Percentiles rank a stretch among this genome's conserved stretches.
These are phyloP conservation scores for Lupinus albus DNA, from an alignment of 306 rosid species.

Conservation along the genomic window DNA sequence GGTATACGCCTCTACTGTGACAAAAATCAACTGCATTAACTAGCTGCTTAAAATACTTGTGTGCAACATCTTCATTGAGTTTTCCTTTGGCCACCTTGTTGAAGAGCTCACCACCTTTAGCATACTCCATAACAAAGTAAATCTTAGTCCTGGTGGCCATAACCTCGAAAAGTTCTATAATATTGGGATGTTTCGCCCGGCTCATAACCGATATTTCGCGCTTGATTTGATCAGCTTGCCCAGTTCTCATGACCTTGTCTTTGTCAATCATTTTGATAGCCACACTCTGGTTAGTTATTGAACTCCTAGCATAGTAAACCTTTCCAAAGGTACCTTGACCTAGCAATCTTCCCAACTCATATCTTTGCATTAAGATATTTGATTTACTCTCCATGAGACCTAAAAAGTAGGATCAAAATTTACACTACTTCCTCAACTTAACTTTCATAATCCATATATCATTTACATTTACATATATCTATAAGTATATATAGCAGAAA, in stretches of 20 bases:
- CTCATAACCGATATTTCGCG: slow-evolving; percentile 81
- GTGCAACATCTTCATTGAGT: slow-evolving; percentile 62
- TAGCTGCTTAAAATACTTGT: slow-evolving; percentile 75
- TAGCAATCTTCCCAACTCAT: slow-evolving; percentile 77
- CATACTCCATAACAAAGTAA: slow-evolving; percentile 82
- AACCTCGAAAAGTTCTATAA: slow-evolving; percentile 77
- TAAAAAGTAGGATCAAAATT: slow-evolving; percentile 31
- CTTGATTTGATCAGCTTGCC: slow-evolving; percentile 65
- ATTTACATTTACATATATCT: slow-evolving; percentile 40
- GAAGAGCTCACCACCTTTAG: slow-evolving; percentile 91
- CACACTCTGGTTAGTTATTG: slow-evolving; percentile 65
- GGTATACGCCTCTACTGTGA: slow-evolving; percentile 89
- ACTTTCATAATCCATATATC: slow-evolving; percentile 30
- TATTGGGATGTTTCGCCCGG: slow-evolving; percentile 75
- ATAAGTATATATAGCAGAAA: slow-evolving; percentile 23
- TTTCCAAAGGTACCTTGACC: slow-evolving; percentile 89
- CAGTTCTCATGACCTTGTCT: slow-evolving; percentile 61
- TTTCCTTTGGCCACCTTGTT: slow-evolving; percentile 74
- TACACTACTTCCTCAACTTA: slow-evolving; percentile 31
- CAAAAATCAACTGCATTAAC: slow-evolving; percentile 80
- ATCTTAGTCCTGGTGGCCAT: slow-evolving; percentile 90
- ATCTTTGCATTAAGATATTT: slow-evolving; percentile 56
- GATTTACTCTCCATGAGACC: slow-evolving; percentile 62
- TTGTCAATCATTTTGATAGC: slow-evolving; percentile 82
- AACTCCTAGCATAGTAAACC: slow-evolving; percentile 81